These are phyloP conservation scores for Conticribra weissflogii DNA, from an alignment of 108 stramenopile genomes.

Conservation along the genomic window DNA sequence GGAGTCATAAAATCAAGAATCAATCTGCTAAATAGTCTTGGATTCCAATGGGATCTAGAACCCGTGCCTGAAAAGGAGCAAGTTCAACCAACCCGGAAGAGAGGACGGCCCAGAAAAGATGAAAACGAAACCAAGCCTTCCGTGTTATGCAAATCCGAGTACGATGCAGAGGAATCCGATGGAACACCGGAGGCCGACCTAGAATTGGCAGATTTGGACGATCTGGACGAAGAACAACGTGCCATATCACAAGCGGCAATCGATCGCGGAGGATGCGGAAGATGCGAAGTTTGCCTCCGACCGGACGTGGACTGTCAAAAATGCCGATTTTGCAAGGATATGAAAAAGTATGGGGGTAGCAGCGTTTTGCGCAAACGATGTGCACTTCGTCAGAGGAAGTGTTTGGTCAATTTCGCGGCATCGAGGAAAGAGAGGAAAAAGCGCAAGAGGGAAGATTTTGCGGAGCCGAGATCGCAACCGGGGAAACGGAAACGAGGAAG, in stretches of 20 bases:
- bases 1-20: not conserved
- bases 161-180: no score
- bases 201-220: no score
- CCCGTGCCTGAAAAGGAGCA: no score
- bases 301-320: not conserved
- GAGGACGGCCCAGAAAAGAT: no score
- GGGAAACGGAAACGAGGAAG: not conserved
- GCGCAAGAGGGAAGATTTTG: not conserved
- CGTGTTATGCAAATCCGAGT: no score
- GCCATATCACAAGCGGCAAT: no score
- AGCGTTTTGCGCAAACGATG: not conserved
- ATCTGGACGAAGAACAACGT: no score
- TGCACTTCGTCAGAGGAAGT: not conserved
- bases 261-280: not conserved
- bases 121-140: no score
- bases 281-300: not conserved
- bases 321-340: not conserved
- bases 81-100: no score
- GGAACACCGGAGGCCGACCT: no score
- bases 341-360: not conserved
- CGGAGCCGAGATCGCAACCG: no score
- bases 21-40: not conserved
- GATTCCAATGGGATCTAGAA: not conserved
- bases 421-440: not conserved
- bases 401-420: not conserved